Conservation (phyloP, 164 flowering plant genomes). For the Buxus sempervirens region DNA sequence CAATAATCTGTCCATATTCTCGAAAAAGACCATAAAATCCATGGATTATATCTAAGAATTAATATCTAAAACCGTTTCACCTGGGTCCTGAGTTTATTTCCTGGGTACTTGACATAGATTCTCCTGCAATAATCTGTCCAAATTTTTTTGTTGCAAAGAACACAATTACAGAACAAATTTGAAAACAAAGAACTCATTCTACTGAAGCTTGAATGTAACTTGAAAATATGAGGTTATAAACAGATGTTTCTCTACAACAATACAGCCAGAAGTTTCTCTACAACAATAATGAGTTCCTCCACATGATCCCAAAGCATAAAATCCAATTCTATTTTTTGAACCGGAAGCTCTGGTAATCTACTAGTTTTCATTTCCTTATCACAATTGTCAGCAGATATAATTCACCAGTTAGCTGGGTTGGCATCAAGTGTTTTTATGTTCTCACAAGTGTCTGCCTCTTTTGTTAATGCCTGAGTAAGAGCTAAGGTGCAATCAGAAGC, state of each 20-base stretch:
- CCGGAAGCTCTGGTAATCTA: slow-evolving; percentile 19
- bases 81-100: too few relatives aligned
- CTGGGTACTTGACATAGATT: too few relatives aligned
- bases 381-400: slow-evolving; percentile 18
- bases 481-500: slow-evolving; percentile 75
- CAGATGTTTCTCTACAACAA: slow-evolving; percentile 19
- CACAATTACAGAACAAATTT: too few relatives aligned
- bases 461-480: slow-evolving; percentile 52
- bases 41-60: too few relatives aligned
- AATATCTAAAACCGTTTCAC: too few relatives aligned
- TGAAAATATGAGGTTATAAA: not conserved
- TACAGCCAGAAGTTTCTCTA: slow-evolving; percentile 72
- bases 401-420: slow-evolving; percentile 16
- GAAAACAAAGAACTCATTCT: too few relatives aligned
- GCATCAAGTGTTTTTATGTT: slow-evolving; percentile 20
- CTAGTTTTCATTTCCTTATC: slow-evolving; percentile 25
- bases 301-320: slow-evolving; percentile 63
- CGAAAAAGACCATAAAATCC: too few relatives aligned
- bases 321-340: slow-evolving; percentile 33
- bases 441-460: slow-evolving; percentile 19
- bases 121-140: too few relatives aligned
- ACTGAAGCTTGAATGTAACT: too few relatives aligned
- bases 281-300: slow-evolving; percentile 49
- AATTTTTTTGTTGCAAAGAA: too few relatives aligned
- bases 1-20: too few relatives aligned